phyloP scores from a whole-genome alignment of 805 yeast genomes.

The Ogataea populi-albae region DNA sequence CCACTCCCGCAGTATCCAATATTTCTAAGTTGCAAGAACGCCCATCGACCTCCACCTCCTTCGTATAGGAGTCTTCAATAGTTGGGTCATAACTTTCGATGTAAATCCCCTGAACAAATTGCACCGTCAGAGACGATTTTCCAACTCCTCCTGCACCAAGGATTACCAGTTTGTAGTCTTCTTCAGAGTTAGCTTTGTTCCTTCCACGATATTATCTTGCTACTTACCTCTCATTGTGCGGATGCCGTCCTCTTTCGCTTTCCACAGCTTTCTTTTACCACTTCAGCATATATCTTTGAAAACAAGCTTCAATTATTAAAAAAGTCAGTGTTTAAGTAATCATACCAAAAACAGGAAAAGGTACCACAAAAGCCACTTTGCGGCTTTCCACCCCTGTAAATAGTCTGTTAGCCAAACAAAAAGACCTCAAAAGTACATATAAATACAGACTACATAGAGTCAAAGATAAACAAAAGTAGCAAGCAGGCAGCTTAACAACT shows the following conservation, averaged over 20 bases:
- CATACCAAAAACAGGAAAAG: no score
- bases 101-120: conserved; percentile 86
- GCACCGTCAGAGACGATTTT: conserved; percentile 89
- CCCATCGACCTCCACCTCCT: conserved; percentile 84
- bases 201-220: not conserved
- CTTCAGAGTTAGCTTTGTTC: not conserved
- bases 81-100: conserved; percentile 95
- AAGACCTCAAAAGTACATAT: no score
- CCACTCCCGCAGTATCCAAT: conserved; percentile 62
- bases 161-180: conserved; percentile 85
- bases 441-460: no score
- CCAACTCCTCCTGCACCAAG: conserved; percentile 98
- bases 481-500: no score
- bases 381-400: no score
- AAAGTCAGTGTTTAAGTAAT: no score
- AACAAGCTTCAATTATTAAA: no score
- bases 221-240: conserved; percentile 7
- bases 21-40: conserved; percentile 83
- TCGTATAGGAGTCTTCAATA: conserved; percentile 91
- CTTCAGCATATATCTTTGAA: no score
- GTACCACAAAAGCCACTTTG: no score
- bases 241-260: not conserved
- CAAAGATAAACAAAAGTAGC: no score
- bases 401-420: no score
- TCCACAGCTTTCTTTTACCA: not conserved